phyloP scores from a whole-genome alignment of 2,329 filamentous ascomycete genomes.

The Fusarium foetens region DNA sequence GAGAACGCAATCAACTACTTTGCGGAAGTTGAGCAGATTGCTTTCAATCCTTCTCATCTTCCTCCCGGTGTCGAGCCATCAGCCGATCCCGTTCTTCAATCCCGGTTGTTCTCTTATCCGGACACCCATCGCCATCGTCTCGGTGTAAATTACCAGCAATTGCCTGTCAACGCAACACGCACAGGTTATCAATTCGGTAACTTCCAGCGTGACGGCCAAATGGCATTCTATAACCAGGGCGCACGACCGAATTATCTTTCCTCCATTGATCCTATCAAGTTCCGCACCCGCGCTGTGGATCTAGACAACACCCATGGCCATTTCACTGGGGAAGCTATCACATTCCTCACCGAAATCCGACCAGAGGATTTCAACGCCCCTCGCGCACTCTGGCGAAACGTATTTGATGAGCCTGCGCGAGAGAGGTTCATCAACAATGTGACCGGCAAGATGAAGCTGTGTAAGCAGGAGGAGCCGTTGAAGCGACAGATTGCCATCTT shows the following conservation, averaged over 20 bases:
- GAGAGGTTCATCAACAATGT: slow-evolving; percentile 68
- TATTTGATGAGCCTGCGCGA: slow-evolving; percentile 13
- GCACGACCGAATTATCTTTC: slow-evolving; percentile 28
- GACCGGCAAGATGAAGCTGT: slow-evolving; percentile 69
- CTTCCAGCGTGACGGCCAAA: slow-evolving; percentile 33
- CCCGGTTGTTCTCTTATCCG: slow-evolving; percentile 69
- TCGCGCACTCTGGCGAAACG: background rate
- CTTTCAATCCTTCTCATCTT: slow-evolving; percentile 72
- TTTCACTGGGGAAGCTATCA: slow-evolving; percentile 28
- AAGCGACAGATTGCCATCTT: slow-evolving; percentile 74
- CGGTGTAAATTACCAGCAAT: slow-evolving; percentile 67
- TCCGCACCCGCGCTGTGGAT: slow-evolving; percentile 11
- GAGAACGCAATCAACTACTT: slow-evolving; percentile 71
- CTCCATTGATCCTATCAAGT: slow-evolving; percentile 28
- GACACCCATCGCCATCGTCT: slow-evolving; percentile 72
- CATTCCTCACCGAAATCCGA: slow-evolving; percentile 25
- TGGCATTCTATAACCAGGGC: slow-evolving; percentile 33
- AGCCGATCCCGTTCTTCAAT: slow-evolving; percentile 71
- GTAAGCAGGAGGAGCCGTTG: slow-evolving; percentile 67
- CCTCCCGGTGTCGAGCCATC: slow-evolving; percentile 71
- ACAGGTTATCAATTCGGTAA: slow-evolving; percentile 14
- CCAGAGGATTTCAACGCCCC: slow-evolving; percentile 33
- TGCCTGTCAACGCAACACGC: slow-evolving; percentile 24
- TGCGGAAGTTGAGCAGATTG: slow-evolving; percentile 74
- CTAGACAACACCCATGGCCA: slow-evolving; percentile 28